These are phyloP conservation scores for Phytopythium cucurbitacearum DNA, from an alignment of 352 stramenopile genomes.

Conservation along the genomic window DNA sequence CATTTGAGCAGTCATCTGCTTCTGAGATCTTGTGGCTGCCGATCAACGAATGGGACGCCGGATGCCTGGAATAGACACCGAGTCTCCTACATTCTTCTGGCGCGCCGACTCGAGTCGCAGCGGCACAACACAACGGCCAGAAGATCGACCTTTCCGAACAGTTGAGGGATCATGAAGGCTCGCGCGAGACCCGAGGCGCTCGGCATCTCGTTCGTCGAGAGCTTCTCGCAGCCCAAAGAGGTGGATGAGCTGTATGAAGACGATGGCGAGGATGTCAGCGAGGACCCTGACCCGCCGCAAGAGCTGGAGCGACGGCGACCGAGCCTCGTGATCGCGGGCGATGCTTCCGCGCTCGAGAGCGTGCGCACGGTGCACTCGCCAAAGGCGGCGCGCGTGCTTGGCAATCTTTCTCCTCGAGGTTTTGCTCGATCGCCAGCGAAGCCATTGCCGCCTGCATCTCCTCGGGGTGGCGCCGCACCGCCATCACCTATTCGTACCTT, in stretches of 20 bases:
- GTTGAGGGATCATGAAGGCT: background rate
- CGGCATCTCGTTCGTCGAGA: slow-evolving; percentile 22
- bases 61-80: no score
- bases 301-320: slow-evolving; percentile 4
- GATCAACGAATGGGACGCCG: no score
- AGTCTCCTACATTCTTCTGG: no score
- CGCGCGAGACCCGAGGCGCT: background rate
- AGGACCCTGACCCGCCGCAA: background rate
- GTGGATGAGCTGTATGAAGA: slow-evolving; percentile 1
- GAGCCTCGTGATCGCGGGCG: slow-evolving; percentile 24
- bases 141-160: background rate
- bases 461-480: no score
- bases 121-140: background rate
- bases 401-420: background rate
- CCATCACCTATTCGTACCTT: no score
- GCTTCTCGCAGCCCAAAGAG: slow-evolving; percentile 21
- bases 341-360: slow-evolving; percentile 18
- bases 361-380: slow-evolving; percentile 34
- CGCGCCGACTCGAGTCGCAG: background rate
- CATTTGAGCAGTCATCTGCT: no score
- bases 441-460: background rate
- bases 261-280: background rate
- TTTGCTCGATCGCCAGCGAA: background rate
- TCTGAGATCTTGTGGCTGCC: no score
- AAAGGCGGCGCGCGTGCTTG: slow-evolving; percentile 1